Conservation (phyloP, 2,329 filamentous ascomycete genomes). For the Penicillium sp. region DNA sequence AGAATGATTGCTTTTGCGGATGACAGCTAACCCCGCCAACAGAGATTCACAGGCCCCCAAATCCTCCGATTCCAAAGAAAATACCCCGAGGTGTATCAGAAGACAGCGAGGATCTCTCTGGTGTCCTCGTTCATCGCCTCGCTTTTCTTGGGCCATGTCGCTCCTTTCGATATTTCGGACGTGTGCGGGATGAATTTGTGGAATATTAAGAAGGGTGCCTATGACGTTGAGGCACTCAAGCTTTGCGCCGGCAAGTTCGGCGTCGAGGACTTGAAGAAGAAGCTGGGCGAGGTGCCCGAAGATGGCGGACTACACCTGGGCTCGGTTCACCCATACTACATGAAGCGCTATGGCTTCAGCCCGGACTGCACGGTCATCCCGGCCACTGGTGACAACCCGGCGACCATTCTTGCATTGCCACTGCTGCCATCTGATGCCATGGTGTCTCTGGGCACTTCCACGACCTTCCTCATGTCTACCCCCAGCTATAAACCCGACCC, state of each 20-base stretch:
- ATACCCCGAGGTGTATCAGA: constrained; percentile 75
- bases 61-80: constrained; percentile 84
- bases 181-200: constrained; percentile 96
- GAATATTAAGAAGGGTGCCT: constrained; percentile 74
- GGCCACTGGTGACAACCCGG: constrained; percentile 94
- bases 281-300: constrained; percentile 75
- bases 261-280: constrained; percentile 65
- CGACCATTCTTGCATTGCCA: constrained; percentile 88
- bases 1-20: neutral
- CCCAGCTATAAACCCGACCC: constrained; percentile 86
- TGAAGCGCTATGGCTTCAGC: constrained; percentile 72
- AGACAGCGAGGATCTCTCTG: constrained; percentile 81
- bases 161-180: constrained; percentile 89
- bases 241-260: constrained; percentile 69
- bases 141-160: constrained; percentile 77
- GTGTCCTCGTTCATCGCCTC: constrained; percentile 95
- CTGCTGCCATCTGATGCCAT: constrained; percentile 87
- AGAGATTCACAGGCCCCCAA: constrained; percentile 96
- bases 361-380: constrained; percentile 73
- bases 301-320: constrained; percentile 82
- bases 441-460: constrained; percentile 90
- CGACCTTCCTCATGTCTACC: constrained; percentile 96
- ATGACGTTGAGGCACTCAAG: constrained; percentile 71
- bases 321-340: constrained; percentile 73
- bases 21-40: neutral